Base-by-base conservation (phyloP, 768 basidiomycete genomes). In the Melanogaster broomeanus region DNA sequence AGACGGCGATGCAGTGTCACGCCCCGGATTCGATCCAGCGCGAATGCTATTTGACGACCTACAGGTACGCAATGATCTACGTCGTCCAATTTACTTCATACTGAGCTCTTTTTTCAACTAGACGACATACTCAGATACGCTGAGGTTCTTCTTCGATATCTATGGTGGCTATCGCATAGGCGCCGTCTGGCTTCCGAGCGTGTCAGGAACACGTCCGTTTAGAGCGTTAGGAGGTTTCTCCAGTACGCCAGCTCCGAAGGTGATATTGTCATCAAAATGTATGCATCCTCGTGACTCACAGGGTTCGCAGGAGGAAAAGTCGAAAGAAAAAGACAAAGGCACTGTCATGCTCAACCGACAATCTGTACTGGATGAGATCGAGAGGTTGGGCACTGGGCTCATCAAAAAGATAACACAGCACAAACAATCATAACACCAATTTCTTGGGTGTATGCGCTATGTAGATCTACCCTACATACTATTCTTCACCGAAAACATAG, bases 161-260 rank as follows among this genome's bases (percentile, higher is more conserved):
- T 77, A 84, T 30, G 97, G 97, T 12, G 93, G 94, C 0, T 75
- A 81, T 50, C 74, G 75, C 30, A 87, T 94, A 45, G 94, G 91
- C 6, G 85, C 79, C 1, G 85, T 97, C 2, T 98, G 93, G 92
- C 90, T 95, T 60, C 87, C 91, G 6, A 75, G 74, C 13, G 70
- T 91, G 30, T 79, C 78, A 49, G 72, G 77, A 22, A 69, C 82
- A 1, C 74, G 86, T 41, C 77, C 84, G 5, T 93, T 95, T 75
- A 83, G 88, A 54, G 90, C 93, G 7, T 74, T 94, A 40, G 84
- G 88, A 22, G 88, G 88, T 10, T 96, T 88, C 69, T 92, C 90
- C 1, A 83, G 84, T 49, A 69, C 68, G 16, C 93, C 93, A 4
- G 56, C 62, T 11, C 25, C 39, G 5, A 72, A 68, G 60, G 74